phyloP scores from a whole-genome alignment of 2,329 filamentous ascomycete species.

The Cladorrhinum sp. region DNA sequence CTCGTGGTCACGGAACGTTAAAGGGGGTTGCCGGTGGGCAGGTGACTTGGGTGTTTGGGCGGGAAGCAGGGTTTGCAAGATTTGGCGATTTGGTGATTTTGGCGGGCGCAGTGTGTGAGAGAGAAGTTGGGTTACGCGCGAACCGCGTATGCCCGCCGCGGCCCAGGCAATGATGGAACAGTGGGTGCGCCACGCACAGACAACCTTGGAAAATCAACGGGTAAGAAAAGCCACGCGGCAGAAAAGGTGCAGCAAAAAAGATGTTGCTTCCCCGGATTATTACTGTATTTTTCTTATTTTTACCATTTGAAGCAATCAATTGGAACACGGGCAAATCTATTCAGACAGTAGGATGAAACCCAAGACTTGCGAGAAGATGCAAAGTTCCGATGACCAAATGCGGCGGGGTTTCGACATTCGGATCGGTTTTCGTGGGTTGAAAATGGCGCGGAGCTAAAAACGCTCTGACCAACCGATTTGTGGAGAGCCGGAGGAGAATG shows the following conservation, averaged over 20 bases:
- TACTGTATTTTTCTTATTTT: not conserved
- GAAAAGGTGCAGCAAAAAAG: not conserved
- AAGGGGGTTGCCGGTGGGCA: constrained; percentile 13
- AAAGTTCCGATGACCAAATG: not conserved
- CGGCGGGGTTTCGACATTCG: not conserved
- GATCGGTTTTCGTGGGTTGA: constrained; percentile 5
- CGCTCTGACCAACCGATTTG: constrained; percentile 3
- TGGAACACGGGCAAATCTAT: not conserved
- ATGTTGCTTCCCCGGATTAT: not conserved
- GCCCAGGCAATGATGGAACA: constrained; percentile 14
- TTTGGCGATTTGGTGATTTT: constrained; percentile 18
- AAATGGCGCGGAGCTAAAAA: constrained; percentile 9
- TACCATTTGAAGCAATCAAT: not conserved
- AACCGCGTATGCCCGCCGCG: constrained; percentile 27
- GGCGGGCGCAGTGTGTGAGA: constrained; percentile 2
- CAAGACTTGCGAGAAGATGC: not conserved
- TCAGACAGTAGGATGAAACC: not conserved
- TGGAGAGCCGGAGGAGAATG: not conserved
- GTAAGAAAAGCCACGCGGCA: constrained; percentile 1
- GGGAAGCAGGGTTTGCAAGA: constrained; percentile 20
- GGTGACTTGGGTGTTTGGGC: not conserved
- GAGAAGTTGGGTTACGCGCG: constrained; percentile 25
- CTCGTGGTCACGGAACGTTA: not conserved
- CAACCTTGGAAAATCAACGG: constrained; percentile 1
- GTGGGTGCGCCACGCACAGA: constrained; percentile 16